A percentile compares a stretch with the other conserved stretches of the same genome.
Conservation (phyloP, 2,329 filamentous ascomycete species). For the Aspergillus felis region DNA sequence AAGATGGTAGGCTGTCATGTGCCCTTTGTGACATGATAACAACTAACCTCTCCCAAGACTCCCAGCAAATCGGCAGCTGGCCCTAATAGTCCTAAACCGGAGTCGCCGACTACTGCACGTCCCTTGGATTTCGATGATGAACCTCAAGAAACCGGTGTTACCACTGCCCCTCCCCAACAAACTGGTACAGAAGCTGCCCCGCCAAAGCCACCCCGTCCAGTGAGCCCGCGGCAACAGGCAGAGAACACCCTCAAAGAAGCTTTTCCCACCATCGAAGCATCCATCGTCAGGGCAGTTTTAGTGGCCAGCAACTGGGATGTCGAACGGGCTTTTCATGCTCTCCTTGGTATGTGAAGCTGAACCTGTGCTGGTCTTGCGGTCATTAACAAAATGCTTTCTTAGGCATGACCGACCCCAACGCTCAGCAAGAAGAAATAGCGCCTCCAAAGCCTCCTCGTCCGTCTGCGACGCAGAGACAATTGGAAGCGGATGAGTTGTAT, state of each 20-base stretch:
- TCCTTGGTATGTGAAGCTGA: conserved; percentile 61
- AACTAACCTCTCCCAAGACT: conserved; percentile 25
- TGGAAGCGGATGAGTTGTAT: conserved; percentile 88
- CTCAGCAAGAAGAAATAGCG: conserved; percentile 58
- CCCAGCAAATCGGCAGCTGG: conserved; percentile 32
- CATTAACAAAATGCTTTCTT: conserved; percentile 7
- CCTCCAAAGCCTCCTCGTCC: conserved; percentile 79
- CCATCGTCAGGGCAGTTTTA: conserved; percentile 83
- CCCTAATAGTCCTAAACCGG: conserved; percentile 38
- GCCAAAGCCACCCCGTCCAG: conserved; percentile 78
- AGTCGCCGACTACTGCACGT: conserved; percentile 54
- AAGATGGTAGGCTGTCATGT: conserved; percentile 27
- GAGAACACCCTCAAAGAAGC: conserved; percentile 88
- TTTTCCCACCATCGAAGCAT: conserved; percentile 76
- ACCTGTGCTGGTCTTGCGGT: neutral
- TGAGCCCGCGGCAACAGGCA: conserved; percentile 78
- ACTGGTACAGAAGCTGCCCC: conserved; percentile 48
- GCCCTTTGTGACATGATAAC: conserved; percentile 6
- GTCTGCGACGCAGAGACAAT: conserved; percentile 65
- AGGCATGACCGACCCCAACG: conserved; percentile 79
- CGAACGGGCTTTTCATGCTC: conserved; percentile 91
- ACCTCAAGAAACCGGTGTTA: conserved; percentile 41
- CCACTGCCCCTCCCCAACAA: conserved; percentile 25
- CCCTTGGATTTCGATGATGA: conserved; percentile 58
- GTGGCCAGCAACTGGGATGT: conserved; percentile 80